Base-by-base conservation (phyloP, 2,329 filamentous ascomycete genomes). In the Verticillium klebahnii region DNA sequence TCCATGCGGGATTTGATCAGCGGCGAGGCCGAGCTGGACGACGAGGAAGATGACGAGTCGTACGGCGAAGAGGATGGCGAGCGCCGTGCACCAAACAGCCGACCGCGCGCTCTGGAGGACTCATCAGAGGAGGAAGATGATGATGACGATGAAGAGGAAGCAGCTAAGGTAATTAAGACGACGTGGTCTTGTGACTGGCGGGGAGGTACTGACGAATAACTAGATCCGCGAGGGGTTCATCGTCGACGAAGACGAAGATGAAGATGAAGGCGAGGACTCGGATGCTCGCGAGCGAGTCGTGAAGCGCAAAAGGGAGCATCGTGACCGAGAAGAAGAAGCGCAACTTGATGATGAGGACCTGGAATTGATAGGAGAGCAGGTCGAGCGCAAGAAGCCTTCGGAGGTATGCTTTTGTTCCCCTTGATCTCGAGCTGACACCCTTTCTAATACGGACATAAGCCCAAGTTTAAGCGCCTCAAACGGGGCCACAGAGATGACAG, bases 381-480 rank as follows among this genome's bases (percentile, higher is more conserved):
- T 52, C 72, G 85, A 90, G 69, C 85, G 86, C 23, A 87, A 88
- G 69, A 80, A 87, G 34, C 80, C 87, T 56, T 77, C 88, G 65
- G 87, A 94, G 84, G 91, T 93, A 85, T 67, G 81, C 68, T 45
- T n/a, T 23, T 40, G 57, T 14, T 19, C 52, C 25, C 34, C 29
- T n/a, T 12, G 39, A 29, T 56, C 56, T 62, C 17, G 11, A n/a
- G 29, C 29, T 57, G 11, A 34, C 6, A 9, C 40, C 37, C 37
- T 55, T 23, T 34, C 69, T 74, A 57, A 73, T 62, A 54, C 50
- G 29, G 60, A 58, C 37, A 57, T 2, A 66, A 96, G 89, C 89
- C 89, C 68, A 96, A 97, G 73, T 96, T 96, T 82, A 99, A 99
- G 78, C 91, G 95, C 50, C 86, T 99, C 61, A 99, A 98, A 82